Base-by-base conservation (phyloP, 1,284 basidiomycete species). In the Leccinum pachyderme region DNA sequence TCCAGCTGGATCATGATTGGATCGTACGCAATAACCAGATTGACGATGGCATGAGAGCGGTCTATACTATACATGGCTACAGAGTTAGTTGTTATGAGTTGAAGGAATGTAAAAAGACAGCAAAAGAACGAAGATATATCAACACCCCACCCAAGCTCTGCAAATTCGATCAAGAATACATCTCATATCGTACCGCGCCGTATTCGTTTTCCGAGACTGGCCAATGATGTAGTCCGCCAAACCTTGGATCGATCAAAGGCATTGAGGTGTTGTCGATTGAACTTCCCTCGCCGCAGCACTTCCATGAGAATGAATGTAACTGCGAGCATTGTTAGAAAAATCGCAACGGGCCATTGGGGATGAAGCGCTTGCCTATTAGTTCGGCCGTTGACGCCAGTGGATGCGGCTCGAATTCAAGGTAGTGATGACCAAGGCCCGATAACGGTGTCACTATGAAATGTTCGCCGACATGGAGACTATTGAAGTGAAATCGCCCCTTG, bases 261-360 rank as follows among this genome's bases (percentile, higher is more conserved):
- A 54, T 75, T 79, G 8, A 75, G 72, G 33, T 75, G 75, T 15
- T 75, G 75, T 15, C 79, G 73, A 53, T 65, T 64, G 62, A 83
- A 83, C 33, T 78, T 77, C 32, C 80, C 77, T 51, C 81, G 73
- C 27, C 81, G 78, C 27, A 83, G 66, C 29, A 82, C 77, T 64
- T 83, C 82, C 75, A 83, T 78, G 64, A 83, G 76, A 35, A 83
- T 69, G 64, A 82, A 83, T 5, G 79, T 80, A 12, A 82, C 81
- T 83, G 57, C 25, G n/a, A 47, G 47, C 35, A 12, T 11, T 33
- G 43, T 67, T 12, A 44, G 59, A 46, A 47, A 27, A 12, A 41
- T 3, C 18, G 3, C 12, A 32, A 12, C 24, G n/a, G 35, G 25
- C 35, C 13, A 46, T 50, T 31, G 8, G 25, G 35, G 7, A 33